These are phyloP conservation scores for Cymbidium sinense DNA, from an alignment of 106 monocot genomes.

Conservation along the genomic window DNA sequence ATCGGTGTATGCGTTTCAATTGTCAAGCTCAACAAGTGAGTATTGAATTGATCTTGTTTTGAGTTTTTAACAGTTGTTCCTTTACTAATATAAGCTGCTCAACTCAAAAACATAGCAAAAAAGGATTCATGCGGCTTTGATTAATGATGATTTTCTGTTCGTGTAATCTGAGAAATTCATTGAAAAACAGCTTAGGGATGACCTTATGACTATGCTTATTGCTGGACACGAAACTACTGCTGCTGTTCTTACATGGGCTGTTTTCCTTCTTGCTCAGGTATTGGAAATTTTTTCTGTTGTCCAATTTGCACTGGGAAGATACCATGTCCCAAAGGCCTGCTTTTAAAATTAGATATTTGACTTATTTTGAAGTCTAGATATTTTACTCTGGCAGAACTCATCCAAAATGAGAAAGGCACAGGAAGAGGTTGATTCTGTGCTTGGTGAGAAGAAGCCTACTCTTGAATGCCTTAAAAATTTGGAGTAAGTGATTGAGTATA, in stretches of 20 bases:
- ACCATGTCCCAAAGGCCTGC: not conserved
- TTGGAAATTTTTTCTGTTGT: not conserved
- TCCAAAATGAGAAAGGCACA: conserved; percentile 95
- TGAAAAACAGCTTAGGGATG: conserved; percentile 77
- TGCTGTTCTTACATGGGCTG: conserved; percentile 96
- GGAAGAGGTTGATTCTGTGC: conserved; percentile 69
- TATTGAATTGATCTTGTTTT: not conserved
- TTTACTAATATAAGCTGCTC: not conserved
- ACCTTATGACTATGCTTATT: conserved; percentile 99
- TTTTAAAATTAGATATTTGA: not conserved
- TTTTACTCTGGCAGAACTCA: conserved; percentile 48
- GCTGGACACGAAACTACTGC: conserved; percentile 99
- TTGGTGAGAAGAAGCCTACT: conserved; percentile 38
- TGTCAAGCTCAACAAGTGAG: not conserved
- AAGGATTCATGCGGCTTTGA: not conserved
- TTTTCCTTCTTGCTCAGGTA: conserved; percentile 92
- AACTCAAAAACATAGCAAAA: not conserved
- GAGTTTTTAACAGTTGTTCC: not conserved
- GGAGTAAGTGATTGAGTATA: conserved; percentile 46
- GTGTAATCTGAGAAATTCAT: not conserved
- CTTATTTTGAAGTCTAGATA: not conserved
- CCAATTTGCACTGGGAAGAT: not conserved
- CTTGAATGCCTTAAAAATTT: conserved; percentile 56
- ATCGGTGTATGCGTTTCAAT: not conserved
- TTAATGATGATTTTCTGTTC: not conserved